These are phyloP conservation scores for Mariannaea elegans DNA, from an alignment of 2,329 filamentous ascomycete genomes.

Conservation along the genomic window DNA sequence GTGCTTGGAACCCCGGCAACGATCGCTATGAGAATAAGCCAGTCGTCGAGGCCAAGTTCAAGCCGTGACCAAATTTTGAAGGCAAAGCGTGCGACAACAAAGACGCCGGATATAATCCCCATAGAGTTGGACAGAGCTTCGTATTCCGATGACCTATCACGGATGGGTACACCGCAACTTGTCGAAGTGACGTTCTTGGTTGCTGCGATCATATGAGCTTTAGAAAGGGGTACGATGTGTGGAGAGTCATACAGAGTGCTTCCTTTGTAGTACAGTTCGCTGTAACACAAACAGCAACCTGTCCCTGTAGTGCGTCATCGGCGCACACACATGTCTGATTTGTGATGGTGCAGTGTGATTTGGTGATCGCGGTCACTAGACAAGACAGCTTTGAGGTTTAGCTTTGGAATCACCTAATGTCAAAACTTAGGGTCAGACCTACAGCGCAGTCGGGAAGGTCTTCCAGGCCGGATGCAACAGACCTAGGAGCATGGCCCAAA, in stretches of 20 bases:
- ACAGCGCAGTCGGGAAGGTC: constrained; percentile 44
- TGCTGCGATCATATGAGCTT: not conserved
- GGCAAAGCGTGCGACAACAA: not conserved
- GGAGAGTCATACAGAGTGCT: constrained; percentile 40
- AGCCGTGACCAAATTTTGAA: constrained; percentile 3
- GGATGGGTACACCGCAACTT: not conserved
- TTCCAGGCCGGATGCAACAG: not conserved
- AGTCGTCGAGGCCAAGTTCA: constrained; percentile 7
- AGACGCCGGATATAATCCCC: not conserved
- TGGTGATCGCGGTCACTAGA: constrained; percentile 32
- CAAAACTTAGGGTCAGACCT: constrained; percentile 13
- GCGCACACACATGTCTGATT: constrained; percentile 46
- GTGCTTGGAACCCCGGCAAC: not conserved
- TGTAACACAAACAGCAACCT: constrained; percentile 41
- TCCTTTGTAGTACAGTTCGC: constrained; percentile 43
- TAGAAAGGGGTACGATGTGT: not conserved
- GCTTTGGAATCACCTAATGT: not conserved
- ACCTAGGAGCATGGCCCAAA: not conserved
- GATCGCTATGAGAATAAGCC: not conserved
- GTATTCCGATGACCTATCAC: not conserved
- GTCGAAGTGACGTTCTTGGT: constrained; percentile 6
- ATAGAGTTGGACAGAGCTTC: constrained; percentile 1
- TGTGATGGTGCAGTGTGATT: constrained; percentile 38
- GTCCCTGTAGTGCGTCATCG: constrained; percentile 35
- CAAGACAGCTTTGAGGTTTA: constrained; percentile 38